Base-by-base conservation (phyloP, 2,329 filamentous ascomycete species). In the Xylariales sp. region DNA sequence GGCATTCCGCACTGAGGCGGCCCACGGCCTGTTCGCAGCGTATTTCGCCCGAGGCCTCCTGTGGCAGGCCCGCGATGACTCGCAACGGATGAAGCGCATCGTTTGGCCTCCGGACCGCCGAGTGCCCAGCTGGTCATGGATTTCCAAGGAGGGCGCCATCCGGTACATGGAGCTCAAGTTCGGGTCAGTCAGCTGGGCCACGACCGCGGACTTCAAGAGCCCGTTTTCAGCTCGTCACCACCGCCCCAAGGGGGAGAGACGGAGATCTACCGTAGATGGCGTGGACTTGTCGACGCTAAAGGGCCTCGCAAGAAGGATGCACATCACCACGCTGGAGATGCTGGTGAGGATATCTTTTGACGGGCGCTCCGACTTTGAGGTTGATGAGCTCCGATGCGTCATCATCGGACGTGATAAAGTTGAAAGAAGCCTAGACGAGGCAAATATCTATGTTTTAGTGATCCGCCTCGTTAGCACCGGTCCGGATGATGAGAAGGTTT, bases 21-120 rank as follows among this genome's bases (percentile, higher is more conserved):
- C 32, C 16, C 44, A 44, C 30, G 48, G 44, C 10, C 27, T 47
- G 3, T 42, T 50, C 7, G 7, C 7, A 6, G 20, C 10, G 4
- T 39, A 27, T 17, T 20, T 39, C 13, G 11, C 19, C 5, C 29
- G 29, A 2, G 24, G 37, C n/a, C 19, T 39, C 3, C 15, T 39
- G 11, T 39, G 37, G 37, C 18, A 20, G 6, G 6, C 27, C 10
- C n/a, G n/a, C n/a, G 16, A 33, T 5, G 3, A 13, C 3, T 7
- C 16, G 13, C 13, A 13, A 4, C 13, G 5, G n/a, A 24, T 39
- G 37, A 28, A 25, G n/a, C 37, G 4, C 6, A 39, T 39, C 5
- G 5, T 14, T 2, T 39, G 19, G 3, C n/a, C n/a, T n/a, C 10
- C 13, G 13, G 29, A 13, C 11, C 19, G 19, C 4, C 8, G 12